Conservation (phyloP, 2,329 filamentous ascomycete species). For the Cytospora chrysosperma region DNA sequence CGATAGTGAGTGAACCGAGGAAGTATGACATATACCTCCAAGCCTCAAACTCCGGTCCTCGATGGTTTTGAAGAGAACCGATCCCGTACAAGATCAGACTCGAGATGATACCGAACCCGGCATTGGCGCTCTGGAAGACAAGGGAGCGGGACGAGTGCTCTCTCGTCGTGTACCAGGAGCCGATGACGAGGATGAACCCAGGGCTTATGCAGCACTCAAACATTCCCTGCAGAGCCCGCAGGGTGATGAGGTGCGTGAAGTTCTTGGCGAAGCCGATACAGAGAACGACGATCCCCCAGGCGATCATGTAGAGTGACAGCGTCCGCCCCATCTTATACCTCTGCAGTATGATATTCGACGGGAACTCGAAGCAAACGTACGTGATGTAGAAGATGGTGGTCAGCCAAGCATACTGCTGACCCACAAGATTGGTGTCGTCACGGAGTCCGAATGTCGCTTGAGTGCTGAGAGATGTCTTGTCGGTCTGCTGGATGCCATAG, state of each 20-base stretch:
- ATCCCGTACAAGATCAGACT: slow-evolving; percentile 39
- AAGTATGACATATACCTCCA: slow-evolving; percentile 42
- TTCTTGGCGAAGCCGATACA: slow-evolving; percentile 39
- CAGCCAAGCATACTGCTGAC: slow-evolving; percentile 30
- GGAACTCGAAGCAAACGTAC: slow-evolving; percentile 35
- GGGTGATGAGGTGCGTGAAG: slow-evolving; percentile 37
- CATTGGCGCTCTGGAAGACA: slow-evolving; percentile 39
- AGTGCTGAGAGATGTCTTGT: slow-evolving; percentile 43
- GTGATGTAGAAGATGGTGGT: slow-evolving; percentile 39
- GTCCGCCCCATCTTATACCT: slow-evolving; percentile 29
- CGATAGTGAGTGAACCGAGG: slow-evolving; percentile 36
- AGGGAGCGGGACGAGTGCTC: slow-evolving; percentile 38
- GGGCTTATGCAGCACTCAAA: slow-evolving; percentile 41
- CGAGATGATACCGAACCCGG: slow-evolving; percentile 38
- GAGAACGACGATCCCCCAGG: slow-evolving; percentile 36
- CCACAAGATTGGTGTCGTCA: slow-evolving; percentile 30
- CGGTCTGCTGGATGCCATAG: slow-evolving; percentile 49
- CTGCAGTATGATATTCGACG: slow-evolving; percentile 33
- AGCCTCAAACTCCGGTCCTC: slow-evolving; percentile 33
- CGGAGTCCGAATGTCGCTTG: slow-evolving; percentile 41
- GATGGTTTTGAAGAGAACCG: slow-evolving; percentile 32
- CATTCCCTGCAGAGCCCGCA: slow-evolving; percentile 38
- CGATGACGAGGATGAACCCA: slow-evolving; percentile 39
- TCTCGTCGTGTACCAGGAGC: slow-evolving; percentile 39
- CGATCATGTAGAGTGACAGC: slow-evolving; percentile 32